Evolutionary conservation across 495 filamentous ascomycete genomes (phyloP), one percentile per base, ranked within the genome.

Genomic region (Penicillium samsonianum): DNA sequence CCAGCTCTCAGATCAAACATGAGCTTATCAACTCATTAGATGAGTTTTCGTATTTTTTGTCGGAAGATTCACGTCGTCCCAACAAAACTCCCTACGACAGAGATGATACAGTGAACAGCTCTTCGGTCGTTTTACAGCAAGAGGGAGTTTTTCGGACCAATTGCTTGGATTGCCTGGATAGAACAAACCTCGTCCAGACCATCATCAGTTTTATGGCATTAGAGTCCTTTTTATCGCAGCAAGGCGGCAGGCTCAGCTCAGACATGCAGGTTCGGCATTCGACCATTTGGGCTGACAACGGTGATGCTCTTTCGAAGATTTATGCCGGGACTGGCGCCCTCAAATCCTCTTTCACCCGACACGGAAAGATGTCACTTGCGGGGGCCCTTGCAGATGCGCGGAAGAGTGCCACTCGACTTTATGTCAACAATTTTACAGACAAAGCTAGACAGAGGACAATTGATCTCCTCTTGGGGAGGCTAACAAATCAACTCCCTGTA

Each of bases 241-340:
- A 87, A 62, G 81, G 80, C 7, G 82, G 89, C 63, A 73, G 62
- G 50, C 82, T 90, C 2, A 78, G 78, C 31, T 80, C 87, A 1
- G 94, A 98, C 65, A 88, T 98, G 62, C 93, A 92, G 85, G 85
- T 90, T 69, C 79, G 91, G 33, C 94, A 98, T 73, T 91, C 90
- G 28, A 91, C 82, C 56, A 78, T 98, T 2, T 98, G 94, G 94
- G 94, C 94, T n/a, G 94, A 98, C 69, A 97, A 97, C 76, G 94
- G 94, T 28, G 94, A 98, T 78, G 86, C 91, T 14, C 74, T 98
- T 23, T 96, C 92, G 1, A 90, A 90, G 65, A 98, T 97, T 19
- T 98, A 98, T 70, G 95, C 94, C 9, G 94, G 94, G 33, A 98
- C 94, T 9, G 94, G 95, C 2, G 94, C 94, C 48, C 76, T 98